These are phyloP conservation scores for Phytophthora macrochlamydospora DNA, from an alignment of 352 stramenopile species.

Conservation along the genomic window DNA sequence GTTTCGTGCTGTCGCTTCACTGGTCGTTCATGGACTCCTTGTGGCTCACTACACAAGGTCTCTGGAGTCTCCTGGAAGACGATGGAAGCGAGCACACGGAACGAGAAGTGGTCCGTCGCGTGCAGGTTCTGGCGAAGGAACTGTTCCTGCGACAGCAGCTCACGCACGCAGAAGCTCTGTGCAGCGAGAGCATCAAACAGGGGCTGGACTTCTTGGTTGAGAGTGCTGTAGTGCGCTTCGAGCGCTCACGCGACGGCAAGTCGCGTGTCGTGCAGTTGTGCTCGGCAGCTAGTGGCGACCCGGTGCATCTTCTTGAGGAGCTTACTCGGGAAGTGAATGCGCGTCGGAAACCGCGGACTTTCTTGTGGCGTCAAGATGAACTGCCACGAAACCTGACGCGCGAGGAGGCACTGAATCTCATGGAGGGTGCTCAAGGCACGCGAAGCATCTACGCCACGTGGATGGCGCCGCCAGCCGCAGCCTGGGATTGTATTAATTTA, in stretches of 20 bases:
- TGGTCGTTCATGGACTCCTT: slow-evolving; percentile 84
- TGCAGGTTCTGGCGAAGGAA: slow-evolving; percentile 60
- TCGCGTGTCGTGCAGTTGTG: slow-evolving; percentile 36
- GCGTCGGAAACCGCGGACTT: slow-evolving; percentile 48
- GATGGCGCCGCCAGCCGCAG: slow-evolving; percentile 29
- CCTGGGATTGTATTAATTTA: slow-evolving; percentile 25
- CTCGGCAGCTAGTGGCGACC: slow-evolving; percentile 2
- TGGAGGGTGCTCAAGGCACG: slow-evolving; percentile 23
- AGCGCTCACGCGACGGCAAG: slow-evolving; percentile 33
- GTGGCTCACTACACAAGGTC: slow-evolving; percentile 58
- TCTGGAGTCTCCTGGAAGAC: slow-evolving; percentile 42
- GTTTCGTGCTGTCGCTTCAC: slow-evolving; percentile 70
- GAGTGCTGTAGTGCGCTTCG: slow-evolving; percentile 40
- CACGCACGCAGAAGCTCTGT: slow-evolving; percentile 68
- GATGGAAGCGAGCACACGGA: slow-evolving; percentile 33
- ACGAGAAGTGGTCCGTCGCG: slow-evolving; percentile 52
- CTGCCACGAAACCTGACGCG: slow-evolving; percentile 27
- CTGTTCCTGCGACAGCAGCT: slow-evolving; percentile 51
- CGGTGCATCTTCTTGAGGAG: slow-evolving; percentile 20
- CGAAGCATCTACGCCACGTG: slow-evolving; percentile 41
- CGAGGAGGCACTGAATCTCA: slow-evolving; percentile 35
- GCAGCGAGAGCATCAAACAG: slow-evolving; percentile 80
- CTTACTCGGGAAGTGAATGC: slow-evolving; percentile 49
- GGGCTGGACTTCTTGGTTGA: slow-evolving; percentile 69
- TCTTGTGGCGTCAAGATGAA: slow-evolving; percentile 52